These are phyloP conservation scores for Ophiostoma himal-ulmi DNA, from an alignment of 2,329 filamentous ascomycete species.

Conservation along the genomic window DNA sequence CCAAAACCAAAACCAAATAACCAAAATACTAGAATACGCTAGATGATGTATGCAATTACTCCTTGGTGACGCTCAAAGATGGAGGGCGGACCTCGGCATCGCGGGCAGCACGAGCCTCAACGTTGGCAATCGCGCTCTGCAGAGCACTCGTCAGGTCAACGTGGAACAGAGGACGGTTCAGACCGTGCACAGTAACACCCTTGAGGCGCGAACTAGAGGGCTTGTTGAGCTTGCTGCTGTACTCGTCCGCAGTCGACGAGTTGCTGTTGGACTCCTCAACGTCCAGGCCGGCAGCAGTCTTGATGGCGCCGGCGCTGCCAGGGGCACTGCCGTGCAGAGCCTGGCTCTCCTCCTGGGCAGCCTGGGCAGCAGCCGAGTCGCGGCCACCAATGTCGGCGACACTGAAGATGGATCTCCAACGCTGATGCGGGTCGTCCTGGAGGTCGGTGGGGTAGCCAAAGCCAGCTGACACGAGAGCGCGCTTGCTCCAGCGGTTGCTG, in stretches of 20 bases:
- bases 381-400: conserved; percentile 76
- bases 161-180: conserved; percentile 89
- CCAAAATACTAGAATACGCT: background rate
- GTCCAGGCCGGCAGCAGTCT: conserved; percentile 24
- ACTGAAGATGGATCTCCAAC: conserved; percentile 94
- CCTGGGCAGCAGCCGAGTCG: conserved; percentile 61
- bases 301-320: conserved; percentile 13
- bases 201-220: conserved; percentile 9
- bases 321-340: conserved; percentile 31
- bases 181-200: conserved; percentile 66
- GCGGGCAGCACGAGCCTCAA: conserved; percentile 49
- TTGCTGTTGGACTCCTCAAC: conserved; percentile 28
- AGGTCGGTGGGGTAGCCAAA: conserved; percentile 57
- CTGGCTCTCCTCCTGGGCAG: conserved; percentile 59
- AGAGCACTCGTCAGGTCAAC: conserved; percentile 84
- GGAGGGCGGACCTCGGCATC: conserved; percentile 21
- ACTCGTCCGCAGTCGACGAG: conserved; percentile 31
- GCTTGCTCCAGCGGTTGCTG: conserved; percentile 51
- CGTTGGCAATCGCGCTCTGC: conserved; percentile 78
- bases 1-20: background rate
- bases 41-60: background rate
- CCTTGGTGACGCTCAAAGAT: conserved; percentile 17
- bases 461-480: conserved; percentile 50
- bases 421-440: conserved; percentile 48
- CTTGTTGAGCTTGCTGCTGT: conserved; percentile 34